A percentile compares a stretch with the other conserved stretches of the same genome.
These are phyloP conservation scores for Salix dunnii DNA, from an alignment of 345 rosid species.

Conservation along the genomic window DNA sequence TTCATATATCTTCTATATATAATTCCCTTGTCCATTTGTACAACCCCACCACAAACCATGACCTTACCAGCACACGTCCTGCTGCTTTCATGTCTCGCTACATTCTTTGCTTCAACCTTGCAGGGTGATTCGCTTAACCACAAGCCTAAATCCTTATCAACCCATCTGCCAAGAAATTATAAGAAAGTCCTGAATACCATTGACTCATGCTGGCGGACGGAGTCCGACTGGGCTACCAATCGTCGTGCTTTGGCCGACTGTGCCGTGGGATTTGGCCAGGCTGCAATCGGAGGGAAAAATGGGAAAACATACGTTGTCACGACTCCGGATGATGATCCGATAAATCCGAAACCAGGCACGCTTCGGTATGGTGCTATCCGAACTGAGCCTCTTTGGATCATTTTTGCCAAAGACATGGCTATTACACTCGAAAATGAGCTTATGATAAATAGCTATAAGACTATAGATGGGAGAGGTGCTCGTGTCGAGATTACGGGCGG, in stretches of 20 bases:
- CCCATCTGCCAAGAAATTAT: constrained; percentile 6
- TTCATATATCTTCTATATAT: neutral
- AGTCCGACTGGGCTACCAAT: constrained; percentile 14
- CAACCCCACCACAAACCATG: neutral
- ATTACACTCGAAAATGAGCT: constrained; percentile 22
- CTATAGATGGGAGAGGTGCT: constrained; percentile 28
- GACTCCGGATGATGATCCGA: constrained; percentile 21
- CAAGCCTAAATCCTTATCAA: constrained; percentile 2
- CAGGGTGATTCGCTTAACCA: neutral
- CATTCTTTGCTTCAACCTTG: neutral
- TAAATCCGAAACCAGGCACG: constrained; percentile 21
- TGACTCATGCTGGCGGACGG: constrained; percentile 25
- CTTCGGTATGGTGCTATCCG: constrained; percentile 26
- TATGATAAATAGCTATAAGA: constrained; percentile 24
- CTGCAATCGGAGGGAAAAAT: constrained; percentile 20
- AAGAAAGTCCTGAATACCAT: constrained; percentile 13
- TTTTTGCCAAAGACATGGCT: constrained; percentile 17
- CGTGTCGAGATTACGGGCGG: constrained; percentile 22
- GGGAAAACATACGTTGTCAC: constrained; percentile 18
- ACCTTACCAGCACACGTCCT: neutral
- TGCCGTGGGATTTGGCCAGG: constrained; percentile 21
- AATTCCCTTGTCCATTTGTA: neutral
- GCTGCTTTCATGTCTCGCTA: neutral
- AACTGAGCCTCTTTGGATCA: constrained; percentile 23
- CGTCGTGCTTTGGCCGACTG: constrained; percentile 25